These are phyloP conservation scores for Betula pendula DNA, from an alignment of 306 rosid genomes.

Conservation along the genomic window DNA sequence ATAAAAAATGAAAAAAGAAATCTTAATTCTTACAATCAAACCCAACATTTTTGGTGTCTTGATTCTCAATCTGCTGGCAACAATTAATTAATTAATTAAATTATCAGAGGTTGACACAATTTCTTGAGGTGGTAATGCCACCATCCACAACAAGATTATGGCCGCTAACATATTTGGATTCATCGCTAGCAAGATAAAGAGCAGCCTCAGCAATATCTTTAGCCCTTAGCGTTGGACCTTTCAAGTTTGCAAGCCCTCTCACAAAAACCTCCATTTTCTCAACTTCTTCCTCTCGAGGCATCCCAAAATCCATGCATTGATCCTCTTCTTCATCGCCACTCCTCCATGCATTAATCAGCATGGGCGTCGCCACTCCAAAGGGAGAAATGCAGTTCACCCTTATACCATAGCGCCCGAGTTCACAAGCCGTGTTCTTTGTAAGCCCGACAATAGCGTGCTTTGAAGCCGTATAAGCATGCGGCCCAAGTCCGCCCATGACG, in stretches of 20 bases:
- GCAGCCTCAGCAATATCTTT: conserved; percentile 90
- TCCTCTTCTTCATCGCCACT: conserved; percentile 24
- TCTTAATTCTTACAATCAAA: neutral
- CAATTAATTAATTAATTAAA: neutral
- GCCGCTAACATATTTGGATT: conserved; percentile 86
- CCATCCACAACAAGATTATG: conserved; percentile 94
- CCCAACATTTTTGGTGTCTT: neutral
- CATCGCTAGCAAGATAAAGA: conserved; percentile 90
- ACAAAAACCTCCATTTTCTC: conserved; percentile 85
- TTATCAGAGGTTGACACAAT: conserved; percentile 59
- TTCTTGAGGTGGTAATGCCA: conserved; percentile 76
- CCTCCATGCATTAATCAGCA: conserved; percentile 84
- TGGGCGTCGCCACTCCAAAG: conserved; percentile 86
- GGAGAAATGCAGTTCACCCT: conserved; percentile 88
- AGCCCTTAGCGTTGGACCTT: conserved; percentile 65
- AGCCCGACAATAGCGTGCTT: conserved; percentile 92
- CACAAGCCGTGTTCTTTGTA: conserved; percentile 80
- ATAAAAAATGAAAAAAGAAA: neutral
- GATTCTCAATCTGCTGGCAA: neutral
- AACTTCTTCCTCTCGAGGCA: conserved; percentile 54
- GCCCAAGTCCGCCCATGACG: conserved; percentile 77
- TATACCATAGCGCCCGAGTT: conserved; percentile 70
- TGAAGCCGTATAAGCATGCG: conserved; percentile 88
- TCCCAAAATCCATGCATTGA: conserved; percentile 34
- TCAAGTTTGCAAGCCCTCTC: conserved; percentile 68